A percentile compares a stretch with the other conserved stretches of the same genome.
These are phyloP conservation scores for Cutaneotrichosporon daszewskae DNA, from an alignment of 1,284 basidiomycete genomes.

Conservation along the genomic window DNA sequence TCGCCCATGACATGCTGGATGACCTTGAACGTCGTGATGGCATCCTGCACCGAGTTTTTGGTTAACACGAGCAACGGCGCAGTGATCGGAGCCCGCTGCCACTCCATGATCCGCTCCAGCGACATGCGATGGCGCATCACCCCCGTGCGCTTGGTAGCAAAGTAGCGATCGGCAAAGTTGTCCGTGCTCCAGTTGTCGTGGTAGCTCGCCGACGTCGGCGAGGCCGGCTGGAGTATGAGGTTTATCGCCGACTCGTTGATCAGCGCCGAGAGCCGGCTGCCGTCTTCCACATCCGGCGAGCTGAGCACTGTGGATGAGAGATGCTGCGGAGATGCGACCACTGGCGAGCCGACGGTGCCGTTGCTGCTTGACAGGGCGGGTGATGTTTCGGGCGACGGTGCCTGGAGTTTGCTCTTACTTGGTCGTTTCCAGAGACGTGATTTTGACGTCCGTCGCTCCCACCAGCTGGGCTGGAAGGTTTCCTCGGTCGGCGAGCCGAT, in stretches of 20 bases:
- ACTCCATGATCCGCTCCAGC: slow-evolving; percentile 75
- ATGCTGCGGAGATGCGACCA: too few species aligned
- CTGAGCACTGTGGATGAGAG: too few species aligned
- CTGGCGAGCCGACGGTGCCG: too few species aligned
- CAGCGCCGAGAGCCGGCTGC: background rate
- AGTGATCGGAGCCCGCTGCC: slow-evolving; percentile 71
- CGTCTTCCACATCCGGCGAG: slow-evolving; percentile 8
- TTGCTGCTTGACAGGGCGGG: too few species aligned
- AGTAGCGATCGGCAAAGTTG: slow-evolving; percentile 76
- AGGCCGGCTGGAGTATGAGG: slow-evolving; percentile 17
- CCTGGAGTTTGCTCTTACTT: slow-evolving; percentile 7
- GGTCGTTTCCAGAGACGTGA: slow-evolving; percentile 6
- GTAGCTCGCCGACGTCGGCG: slow-evolving; percentile 11
- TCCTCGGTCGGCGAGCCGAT: slow-evolving; percentile 8
- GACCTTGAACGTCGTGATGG: slow-evolving; percentile 76
- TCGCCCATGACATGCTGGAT: slow-evolving; percentile 90
- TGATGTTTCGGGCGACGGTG: background rate
- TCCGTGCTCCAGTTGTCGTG: slow-evolving; percentile 60
- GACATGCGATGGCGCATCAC: slow-evolving; percentile 66
- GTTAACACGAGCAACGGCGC: slow-evolving; percentile 68
- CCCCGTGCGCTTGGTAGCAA: slow-evolving; percentile 77
- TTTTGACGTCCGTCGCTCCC: slow-evolving; percentile 12
- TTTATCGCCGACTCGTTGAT: slow-evolving; percentile 10
- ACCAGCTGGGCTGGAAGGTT: slow-evolving; percentile 13
- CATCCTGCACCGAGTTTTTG: slow-evolving; percentile 60